Conservation (phyloP, 495 filamentous ascomycete species). For the Tuber indicum region DNA sequence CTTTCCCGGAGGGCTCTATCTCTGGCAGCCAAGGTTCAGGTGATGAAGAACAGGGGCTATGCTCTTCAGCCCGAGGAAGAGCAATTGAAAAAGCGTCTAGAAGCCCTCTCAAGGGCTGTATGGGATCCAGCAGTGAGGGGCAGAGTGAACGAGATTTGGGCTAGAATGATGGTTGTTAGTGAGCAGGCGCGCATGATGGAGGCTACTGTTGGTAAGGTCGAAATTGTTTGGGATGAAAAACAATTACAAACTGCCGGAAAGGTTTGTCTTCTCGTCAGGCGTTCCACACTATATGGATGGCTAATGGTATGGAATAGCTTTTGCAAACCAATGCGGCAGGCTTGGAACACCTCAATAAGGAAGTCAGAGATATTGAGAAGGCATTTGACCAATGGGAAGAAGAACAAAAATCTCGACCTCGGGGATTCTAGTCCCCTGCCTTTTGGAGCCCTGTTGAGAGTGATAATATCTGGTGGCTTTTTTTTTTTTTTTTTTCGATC, state of each 20-base stretch:
- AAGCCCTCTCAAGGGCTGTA: constrained; percentile 63
- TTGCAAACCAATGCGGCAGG: constrained; percentile 85
- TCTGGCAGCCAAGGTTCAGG: constrained; percentile 84
- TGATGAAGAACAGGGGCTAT: constrained; percentile 85
- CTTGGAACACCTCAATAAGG: constrained; percentile 73
- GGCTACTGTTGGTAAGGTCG: constrained; percentile 67
- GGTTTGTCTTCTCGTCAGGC: constrained; percentile 50
- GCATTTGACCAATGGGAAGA: constrained; percentile 74
- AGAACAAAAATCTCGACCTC: constrained; percentile 45
- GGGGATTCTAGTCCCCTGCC: constrained; percentile 15
- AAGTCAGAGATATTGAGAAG: constrained; percentile 67
- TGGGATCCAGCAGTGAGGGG: constrained; percentile 80
- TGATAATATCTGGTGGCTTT: not conserved
- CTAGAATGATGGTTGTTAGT: constrained; percentile 75
- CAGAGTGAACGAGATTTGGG: constrained; percentile 92
- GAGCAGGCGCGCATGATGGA: constrained; percentile 73
- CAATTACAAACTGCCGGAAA: constrained; percentile 74
- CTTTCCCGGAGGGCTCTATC: constrained; percentile 74
- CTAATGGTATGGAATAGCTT: constrained; percentile 52
- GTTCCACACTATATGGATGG: constrained; percentile 11
- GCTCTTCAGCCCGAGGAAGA: constrained; percentile 88
- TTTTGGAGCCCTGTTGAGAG: constrained; percentile 5
- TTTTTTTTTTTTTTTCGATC: not conserved
- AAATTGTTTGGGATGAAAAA: constrained; percentile 61
- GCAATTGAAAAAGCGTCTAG: constrained; percentile 75